A percentile compares a stretch with the other conserved stretches of the same genome.
Conservation (phyloP, 2,329 filamentous ascomycete genomes). For the Verticillium alfalfae region DNA sequence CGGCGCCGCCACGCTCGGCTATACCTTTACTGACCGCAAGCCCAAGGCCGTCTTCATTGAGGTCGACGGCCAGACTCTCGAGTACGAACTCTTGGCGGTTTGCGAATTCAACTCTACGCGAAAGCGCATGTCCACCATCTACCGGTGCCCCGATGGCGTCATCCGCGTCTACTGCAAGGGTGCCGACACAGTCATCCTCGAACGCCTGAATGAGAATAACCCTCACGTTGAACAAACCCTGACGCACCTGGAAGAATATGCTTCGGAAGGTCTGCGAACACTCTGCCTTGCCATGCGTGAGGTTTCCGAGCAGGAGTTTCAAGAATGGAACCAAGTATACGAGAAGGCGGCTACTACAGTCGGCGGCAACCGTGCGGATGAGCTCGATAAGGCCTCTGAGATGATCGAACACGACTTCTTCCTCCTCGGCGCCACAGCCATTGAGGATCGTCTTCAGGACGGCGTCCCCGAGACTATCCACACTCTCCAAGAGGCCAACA, state of each 20-base stretch:
- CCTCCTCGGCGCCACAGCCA: constrained; percentile 90
- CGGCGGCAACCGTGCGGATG: constrained; percentile 84
- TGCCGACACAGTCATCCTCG: constrained; percentile 94
- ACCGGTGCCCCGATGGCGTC: constrained; percentile 92
- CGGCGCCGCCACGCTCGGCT: constrained; percentile 79
- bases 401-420: constrained; percentile 90
- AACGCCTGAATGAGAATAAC: constrained; percentile 78
- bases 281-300: constrained; percentile 94
- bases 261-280: constrained; percentile 89
- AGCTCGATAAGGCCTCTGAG: constrained; percentile 95
- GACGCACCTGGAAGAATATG: constrained; percentile 96
- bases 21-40: constrained; percentile 85
- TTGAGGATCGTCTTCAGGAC: constrained; percentile 94
- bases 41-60: constrained; percentile 82
- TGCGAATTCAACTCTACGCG: constrained; percentile 98
- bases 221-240: constrained; percentile 85
- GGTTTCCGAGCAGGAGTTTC: constrained; percentile 81
- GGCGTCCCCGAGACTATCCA: constrained; percentile 98
- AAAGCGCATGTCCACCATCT: constrained; percentile 97
- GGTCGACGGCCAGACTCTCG: constrained; percentile 63
- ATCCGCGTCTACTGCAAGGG: constrained; percentile 93
- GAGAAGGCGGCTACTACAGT: constrained; percentile 87
- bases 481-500: constrained; percentile 90
- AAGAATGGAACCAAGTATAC: constrained; percentile 80
- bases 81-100: constrained; percentile 92